Percentiles rank a stretch among this genome's conserved stretches.
phyloP scores from a whole-genome alignment of 2,329 filamentous ascomycete genomes.

The Beauveria brongniartii region DNA sequence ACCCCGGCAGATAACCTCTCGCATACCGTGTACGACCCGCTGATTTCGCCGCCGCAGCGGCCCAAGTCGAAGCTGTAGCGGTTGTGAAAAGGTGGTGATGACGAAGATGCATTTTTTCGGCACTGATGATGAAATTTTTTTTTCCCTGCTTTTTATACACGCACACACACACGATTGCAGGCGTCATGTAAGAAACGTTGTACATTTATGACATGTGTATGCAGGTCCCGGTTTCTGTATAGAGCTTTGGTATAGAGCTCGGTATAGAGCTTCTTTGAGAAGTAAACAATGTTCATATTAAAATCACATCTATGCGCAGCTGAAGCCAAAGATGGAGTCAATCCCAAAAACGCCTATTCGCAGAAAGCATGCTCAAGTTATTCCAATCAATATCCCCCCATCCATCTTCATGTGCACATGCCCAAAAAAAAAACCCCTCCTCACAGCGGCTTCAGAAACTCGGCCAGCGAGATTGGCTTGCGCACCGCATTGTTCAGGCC shows the following conservation, averaged over 20 bases:
- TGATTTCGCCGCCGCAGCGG: conserved; percentile 44
- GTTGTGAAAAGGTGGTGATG: neutral
- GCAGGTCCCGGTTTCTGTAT: neutral
- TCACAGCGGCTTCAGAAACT: conserved; percentile 63
- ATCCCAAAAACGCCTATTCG: neutral
- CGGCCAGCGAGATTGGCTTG: conserved; percentile 74
- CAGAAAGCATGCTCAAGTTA: neutral
- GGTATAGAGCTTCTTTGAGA: neutral
- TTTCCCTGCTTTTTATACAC: neutral
- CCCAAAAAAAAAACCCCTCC: neutral
- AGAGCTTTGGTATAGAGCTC: neutral
- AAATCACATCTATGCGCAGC: neutral
- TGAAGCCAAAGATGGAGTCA: neutral
- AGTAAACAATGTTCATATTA: neutral
- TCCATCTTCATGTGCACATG: neutral
- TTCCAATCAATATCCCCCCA: neutral
- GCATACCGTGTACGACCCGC: conserved; percentile 43
- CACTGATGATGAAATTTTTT: neutral
- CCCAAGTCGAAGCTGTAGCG: conserved; percentile 43
- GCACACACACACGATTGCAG: neutral
- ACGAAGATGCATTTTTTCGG: neutral
- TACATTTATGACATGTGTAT: neutral
- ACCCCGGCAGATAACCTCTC: conserved; percentile 42
- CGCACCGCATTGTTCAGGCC: conserved; percentile 87
- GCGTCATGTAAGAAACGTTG: neutral